Percentiles rank a stretch among this genome's conserved stretches.
These are phyloP conservation scores for Exophiala sp. DNA, from an alignment of 2,329 filamentous ascomycete genomes.

Conservation along the genomic window DNA sequence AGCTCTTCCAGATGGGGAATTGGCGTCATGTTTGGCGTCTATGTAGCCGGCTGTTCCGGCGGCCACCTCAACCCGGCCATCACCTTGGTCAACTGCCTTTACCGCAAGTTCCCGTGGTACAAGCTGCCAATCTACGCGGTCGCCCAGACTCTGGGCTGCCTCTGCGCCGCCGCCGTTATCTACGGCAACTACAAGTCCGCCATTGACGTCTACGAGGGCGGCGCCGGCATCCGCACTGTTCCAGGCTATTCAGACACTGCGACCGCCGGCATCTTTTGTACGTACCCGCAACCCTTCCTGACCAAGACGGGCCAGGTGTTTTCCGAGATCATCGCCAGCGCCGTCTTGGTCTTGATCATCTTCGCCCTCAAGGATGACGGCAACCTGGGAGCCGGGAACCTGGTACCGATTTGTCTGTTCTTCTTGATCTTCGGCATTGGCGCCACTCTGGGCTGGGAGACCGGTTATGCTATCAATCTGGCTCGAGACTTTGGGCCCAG, in stretches of 20 bases:
- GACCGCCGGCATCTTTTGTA: constrained; percentile 61
- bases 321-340: constrained; percentile 57
- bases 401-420: constrained; percentile 54
- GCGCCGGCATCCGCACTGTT: constrained; percentile 52
- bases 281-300: constrained; percentile 59
- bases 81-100: constrained; percentile 58
- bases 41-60: constrained; percentile 50
- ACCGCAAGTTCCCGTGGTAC: constrained; percentile 54
- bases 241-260: constrained; percentile 48
- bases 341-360: constrained; percentile 59
- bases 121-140: constrained; percentile 57
- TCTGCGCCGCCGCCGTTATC: constrained; percentile 49
- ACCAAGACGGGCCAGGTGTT: constrained; percentile 58
- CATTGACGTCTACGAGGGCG: constrained; percentile 56
- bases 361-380: constrained; percentile 53
- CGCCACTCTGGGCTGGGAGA: constrained; percentile 62
- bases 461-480: constrained; percentile 62
- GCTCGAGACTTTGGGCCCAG: constrained; percentile 61
- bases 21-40: constrained; percentile 59
- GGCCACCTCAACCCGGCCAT: constrained; percentile 61
- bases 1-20: constrained; percentile 41
- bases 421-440: constrained; percentile 65
- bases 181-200: constrained; percentile 54
- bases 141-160: constrained; percentile 58
- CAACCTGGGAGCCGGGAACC: constrained; percentile 50